phyloP scores from a whole-genome alignment of 2,329 filamentous ascomycete genomes.

The Cytospora piceae region DNA sequence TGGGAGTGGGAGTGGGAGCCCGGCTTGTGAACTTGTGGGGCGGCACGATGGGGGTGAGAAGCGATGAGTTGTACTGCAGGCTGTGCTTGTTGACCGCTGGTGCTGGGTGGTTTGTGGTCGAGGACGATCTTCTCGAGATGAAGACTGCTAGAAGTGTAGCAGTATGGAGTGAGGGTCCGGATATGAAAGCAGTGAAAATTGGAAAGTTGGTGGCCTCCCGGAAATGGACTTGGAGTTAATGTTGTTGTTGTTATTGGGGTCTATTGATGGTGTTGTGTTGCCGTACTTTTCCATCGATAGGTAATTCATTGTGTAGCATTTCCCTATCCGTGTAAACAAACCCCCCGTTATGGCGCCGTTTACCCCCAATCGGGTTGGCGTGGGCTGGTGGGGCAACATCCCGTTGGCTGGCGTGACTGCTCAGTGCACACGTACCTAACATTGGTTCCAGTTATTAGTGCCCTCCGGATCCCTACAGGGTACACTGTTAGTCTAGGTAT shows the following conservation, averaged over 20 bases:
- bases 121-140: constrained; percentile 2
- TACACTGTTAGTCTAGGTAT: background rate
- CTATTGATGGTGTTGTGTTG: background rate
- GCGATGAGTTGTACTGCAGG: constrained; percentile 10
- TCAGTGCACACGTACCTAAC: background rate
- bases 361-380: constrained; percentile 1
- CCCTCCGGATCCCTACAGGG: background rate
- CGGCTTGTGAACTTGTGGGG: constrained; percentile 21
- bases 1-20: constrained; percentile 10
- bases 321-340: constrained; percentile 2
- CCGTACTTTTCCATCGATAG: background rate
- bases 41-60: constrained; percentile 1
- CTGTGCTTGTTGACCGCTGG: background rate
- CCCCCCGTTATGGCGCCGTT: background rate
- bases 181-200: background rate
- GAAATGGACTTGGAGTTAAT: background rate
- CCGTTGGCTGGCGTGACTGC: background rate
- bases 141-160: background rate
- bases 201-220: background rate
- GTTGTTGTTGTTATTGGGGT: background rate
- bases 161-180: background rate
- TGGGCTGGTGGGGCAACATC: constrained; percentile 1
- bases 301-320: background rate
- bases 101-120: background rate
- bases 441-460: background rate